Percentiles rank a stretch among this genome's conserved stretches.
These are phyloP conservation scores for Didymella arachidicola DNA, from an alignment of 2,329 filamentous ascomycete genomes.

Conservation along the genomic window DNA sequence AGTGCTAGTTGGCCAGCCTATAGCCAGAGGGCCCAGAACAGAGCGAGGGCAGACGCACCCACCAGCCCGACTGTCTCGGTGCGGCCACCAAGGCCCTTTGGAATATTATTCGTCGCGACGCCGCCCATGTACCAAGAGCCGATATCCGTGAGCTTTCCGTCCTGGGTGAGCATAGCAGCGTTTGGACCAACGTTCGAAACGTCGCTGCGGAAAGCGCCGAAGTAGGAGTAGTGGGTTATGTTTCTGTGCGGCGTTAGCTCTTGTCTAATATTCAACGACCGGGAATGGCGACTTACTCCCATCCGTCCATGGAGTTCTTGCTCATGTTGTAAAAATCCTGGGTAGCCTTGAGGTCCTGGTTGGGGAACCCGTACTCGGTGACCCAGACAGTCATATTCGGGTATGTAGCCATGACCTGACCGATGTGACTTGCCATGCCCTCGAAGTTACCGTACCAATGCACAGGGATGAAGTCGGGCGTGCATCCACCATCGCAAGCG, in stretches of 20 bases:
- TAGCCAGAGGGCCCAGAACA: conserved; percentile 12
- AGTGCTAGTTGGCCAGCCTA: not conserved
- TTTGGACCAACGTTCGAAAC: conserved; percentile 79
- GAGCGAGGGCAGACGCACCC: not conserved
- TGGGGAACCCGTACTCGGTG: conserved; percentile 74
- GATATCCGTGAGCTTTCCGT: conserved; percentile 76
- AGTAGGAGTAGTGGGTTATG: conserved; percentile 75
- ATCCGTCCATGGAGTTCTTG: conserved; percentile 70
- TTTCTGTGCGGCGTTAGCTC: conserved; percentile 48
- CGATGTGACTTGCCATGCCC: conserved; percentile 71
- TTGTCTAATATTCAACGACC: not conserved
- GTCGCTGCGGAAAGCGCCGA: conserved; percentile 74
- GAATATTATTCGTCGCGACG: conserved; percentile 18
- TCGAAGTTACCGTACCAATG: conserved; percentile 71
- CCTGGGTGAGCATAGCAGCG: conserved; percentile 71
- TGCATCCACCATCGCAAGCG: conserved; percentile 61
- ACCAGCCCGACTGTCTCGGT: conserved; percentile 9
- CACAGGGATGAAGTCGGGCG: conserved; percentile 59
- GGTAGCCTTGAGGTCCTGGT: conserved; percentile 64
- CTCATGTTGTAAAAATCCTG: conserved; percentile 74
- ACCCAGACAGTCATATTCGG: conserved; percentile 72
- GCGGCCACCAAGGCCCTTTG: conserved; percentile 14
- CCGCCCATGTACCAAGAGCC: conserved; percentile 79
- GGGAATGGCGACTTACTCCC: conserved; percentile 54
- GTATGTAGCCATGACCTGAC: conserved; percentile 62